Conservation (phyloP, 176 grass and related monocot genomes). For the Metroxylon sagu region DNA sequence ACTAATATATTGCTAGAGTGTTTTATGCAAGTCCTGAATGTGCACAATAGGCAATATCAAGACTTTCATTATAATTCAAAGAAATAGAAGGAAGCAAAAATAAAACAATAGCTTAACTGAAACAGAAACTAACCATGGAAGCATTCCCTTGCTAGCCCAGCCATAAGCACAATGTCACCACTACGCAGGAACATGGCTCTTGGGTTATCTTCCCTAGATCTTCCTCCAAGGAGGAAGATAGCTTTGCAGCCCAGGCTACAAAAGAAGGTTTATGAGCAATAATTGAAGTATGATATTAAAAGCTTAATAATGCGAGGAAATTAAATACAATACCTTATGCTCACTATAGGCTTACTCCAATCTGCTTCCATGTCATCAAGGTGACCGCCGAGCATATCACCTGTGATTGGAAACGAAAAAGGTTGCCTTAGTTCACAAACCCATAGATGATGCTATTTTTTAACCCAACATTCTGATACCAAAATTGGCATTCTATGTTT, state of each 20-base stretch:
- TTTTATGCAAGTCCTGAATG: too few species aligned
- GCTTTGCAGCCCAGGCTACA: constrained; percentile 85
- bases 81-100: not conserved
- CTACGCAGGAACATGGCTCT: constrained; percentile 71
- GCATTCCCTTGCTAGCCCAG: constrained; percentile 64
- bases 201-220: constrained; percentile 68
- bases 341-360: constrained; percentile 94
- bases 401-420: constrained; percentile 26
- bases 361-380: constrained; percentile 99
- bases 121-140: constrained; percentile 64
- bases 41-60: too few species aligned
- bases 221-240: constrained; percentile 83
- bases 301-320: constrained; percentile 1
- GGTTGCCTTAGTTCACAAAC: not conserved
- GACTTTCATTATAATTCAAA: too few species aligned
- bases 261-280: not conserved
- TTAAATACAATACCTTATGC: constrained; percentile 57
- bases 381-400: constrained; percentile 92
- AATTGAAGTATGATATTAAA: not conserved
- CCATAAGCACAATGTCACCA: constrained; percentile 83
- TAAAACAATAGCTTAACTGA: not conserved
- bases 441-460: too few species aligned
- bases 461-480: too few species aligned
- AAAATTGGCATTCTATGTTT: too few species aligned
- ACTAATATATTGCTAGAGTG: too few species aligned